phyloP scores from a whole-genome alignment of 1,284 basidiomycete genomes.

The Caloboletus inedulis region DNA sequence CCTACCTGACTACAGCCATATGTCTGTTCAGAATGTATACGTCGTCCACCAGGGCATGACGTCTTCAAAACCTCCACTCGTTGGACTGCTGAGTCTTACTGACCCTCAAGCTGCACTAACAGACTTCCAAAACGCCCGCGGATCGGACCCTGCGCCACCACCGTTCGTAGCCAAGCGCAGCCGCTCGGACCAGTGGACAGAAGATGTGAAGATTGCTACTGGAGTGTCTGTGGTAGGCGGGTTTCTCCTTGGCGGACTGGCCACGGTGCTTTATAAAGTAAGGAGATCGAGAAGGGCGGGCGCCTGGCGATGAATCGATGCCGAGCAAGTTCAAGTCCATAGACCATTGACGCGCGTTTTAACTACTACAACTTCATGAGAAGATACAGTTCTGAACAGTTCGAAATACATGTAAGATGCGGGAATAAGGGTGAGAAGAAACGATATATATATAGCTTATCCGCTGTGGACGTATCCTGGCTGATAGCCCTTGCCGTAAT shows the following conservation, averaged over 20 bases:
- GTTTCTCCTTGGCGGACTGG: constrained; percentile 35
- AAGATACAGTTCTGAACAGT: not conserved
- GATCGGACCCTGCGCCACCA: constrained; percentile 39
- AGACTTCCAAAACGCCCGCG: constrained; percentile 44
- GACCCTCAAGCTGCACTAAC: constrained; percentile 37
- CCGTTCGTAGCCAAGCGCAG: constrained; percentile 21
- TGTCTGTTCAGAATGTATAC: constrained; percentile 47
- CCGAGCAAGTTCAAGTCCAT: not conserved
- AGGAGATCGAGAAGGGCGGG: constrained; percentile 4
- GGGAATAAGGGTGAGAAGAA: not conserved
- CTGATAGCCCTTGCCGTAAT: constrained; percentile 25
- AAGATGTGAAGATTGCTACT: constrained; percentile 15
- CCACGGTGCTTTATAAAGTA: constrained; percentile 17
- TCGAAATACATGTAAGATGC: not conserved
- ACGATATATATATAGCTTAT: constrained; percentile 6
- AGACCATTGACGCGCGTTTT: not conserved
- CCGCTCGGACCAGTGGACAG: constrained; percentile 16
- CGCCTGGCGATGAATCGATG: constrained; percentile 1
- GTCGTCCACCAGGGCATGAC: constrained; percentile 46
- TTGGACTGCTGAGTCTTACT: constrained; percentile 50
- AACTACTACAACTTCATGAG: constrained; percentile 3
- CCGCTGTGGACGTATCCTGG: constrained; percentile 26
- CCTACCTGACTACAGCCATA: not conserved
- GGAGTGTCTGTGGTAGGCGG: constrained; percentile 25
- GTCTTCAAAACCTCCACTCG: constrained; percentile 39